These are phyloP conservation scores for Ajuga chamaepitys DNA, from an alignment of 257 asterid genomes.

Conservation along the genomic window DNA sequence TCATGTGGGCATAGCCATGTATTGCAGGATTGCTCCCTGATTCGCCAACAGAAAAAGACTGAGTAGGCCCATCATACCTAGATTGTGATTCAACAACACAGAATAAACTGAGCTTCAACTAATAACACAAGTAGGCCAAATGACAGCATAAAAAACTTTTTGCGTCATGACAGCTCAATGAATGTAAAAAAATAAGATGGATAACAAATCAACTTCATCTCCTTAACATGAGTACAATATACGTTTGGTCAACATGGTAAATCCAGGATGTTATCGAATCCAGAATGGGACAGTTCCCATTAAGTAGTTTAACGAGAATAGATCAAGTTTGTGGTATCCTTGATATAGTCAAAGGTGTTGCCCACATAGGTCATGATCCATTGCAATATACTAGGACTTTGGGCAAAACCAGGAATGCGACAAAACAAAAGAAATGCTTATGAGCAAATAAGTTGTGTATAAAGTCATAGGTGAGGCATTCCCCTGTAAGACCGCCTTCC, in stretches of 20 bases:
- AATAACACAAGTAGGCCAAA: neutral
- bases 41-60: constrained; percentile 51
- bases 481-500: too few relatives aligned
- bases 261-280: neutral
- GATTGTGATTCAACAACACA: constrained; percentile 16
- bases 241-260: neutral
- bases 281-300: neutral
- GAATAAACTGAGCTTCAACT: constrained; percentile 3
- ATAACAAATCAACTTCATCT: neutral
- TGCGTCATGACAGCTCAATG: neutral
- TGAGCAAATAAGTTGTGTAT: too few relatives aligned
- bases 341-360: neutral
- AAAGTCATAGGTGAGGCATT: too few relatives aligned
- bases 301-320: neutral
- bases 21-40: constrained; percentile 43
- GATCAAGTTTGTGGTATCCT: neutral
- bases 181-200: neutral
- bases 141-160: neutral
- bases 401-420: too few relatives aligned
- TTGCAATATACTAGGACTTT: too few relatives aligned
- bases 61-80: constrained; percentile 57
- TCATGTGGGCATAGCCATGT: constrained; percentile 40
- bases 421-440: too few relatives aligned
- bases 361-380: neutral
- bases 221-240: neutral